A percentile compares a stretch with the other conserved stretches of the same genome.
Conservation (phyloP, 2,329 filamentous ascomycete species). For the Cyphellophora attinorum region DNA sequence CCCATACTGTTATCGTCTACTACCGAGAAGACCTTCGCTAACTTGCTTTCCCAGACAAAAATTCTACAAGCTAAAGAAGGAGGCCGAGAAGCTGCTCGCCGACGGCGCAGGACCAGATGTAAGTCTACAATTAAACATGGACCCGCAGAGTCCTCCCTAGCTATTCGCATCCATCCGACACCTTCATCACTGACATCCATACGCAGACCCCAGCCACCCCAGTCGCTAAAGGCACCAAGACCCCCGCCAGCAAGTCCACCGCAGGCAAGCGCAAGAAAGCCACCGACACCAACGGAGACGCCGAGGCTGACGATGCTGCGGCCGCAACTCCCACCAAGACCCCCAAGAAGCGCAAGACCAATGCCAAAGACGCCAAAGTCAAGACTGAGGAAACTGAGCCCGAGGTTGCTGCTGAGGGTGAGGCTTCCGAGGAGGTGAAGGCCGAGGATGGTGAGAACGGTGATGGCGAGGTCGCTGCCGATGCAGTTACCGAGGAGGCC, state of each 20-base stretch:
- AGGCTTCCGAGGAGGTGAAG: neutral
- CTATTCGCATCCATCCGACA: no score
- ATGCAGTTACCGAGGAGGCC: neutral
- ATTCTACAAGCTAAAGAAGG: constrained; percentile 19
- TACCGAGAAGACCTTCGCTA: no score
- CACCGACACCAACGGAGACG: neutral
- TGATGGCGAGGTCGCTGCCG: neutral
- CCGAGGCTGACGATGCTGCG: constrained; percentile 5
- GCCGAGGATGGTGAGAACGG: neutral
- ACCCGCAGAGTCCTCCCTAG: no score
- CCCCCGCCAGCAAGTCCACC: constrained; percentile 4
- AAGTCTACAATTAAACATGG: no score
- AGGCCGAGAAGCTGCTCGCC: constrained; percentile 12
- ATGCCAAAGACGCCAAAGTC: neutral
- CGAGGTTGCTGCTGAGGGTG: constrained; percentile 1
- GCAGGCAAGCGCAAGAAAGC: constrained; percentile 8
- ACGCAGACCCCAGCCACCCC: constrained; percentile 1
- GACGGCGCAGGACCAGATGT: constrained; percentile 4
- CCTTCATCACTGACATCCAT: no score
- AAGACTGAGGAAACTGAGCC: neutral
- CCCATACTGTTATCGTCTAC: no score
- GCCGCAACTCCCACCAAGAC: constrained; percentile 3
- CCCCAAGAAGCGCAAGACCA: constrained; percentile 1
- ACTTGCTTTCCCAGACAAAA: constrained; percentile 13
- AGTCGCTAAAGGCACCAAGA: constrained; percentile 3